Evolutionary conservation across 208 protist species (phyloP), one percentile per base, ranked within the genome.

Genomic region (Trypanosoma platydactyli): DNA sequence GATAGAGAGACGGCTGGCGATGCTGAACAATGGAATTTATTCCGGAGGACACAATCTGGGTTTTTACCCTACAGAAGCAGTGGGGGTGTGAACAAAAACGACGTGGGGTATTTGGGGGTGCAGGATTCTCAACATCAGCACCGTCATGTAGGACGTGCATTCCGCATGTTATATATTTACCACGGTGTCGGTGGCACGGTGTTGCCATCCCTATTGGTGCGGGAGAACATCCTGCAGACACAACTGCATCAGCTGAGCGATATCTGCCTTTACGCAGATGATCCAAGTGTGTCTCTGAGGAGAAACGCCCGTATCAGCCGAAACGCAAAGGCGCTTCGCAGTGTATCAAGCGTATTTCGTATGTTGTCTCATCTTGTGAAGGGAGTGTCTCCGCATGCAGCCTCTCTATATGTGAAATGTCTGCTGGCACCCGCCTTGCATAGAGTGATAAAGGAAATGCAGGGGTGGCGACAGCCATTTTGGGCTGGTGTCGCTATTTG

Each of bases 401-500:
- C 68, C 0, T 46, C 33, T 4, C 40, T 67, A 0, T 86, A 79
- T 42, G 58, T 62, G n/a, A 18, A 42, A 15, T 40, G 69, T 42
- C 48, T 86, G 45, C 29, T 86, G 1, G 63, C 44, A 18, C 76
- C 80, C 5, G 66, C 75, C 35, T 64, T 86, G 57, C 33, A 64
- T 29, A 51, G 70, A 64, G 55, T 68, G 16, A 53, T 86, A 22
- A 35, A 41, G 29, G 41, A 27, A 1, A 53, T 86, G 53, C 74
- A 80, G 46, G 20, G 5, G 2, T 38, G 50, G 1, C 42, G 78
- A 27, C 72, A 80, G 48, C 79, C 82, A 0, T 84, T 94, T 62
- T 88, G 81, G 84, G 84, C 84, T 15, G 88, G 84, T 15, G 51
- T 91, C 18, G 75, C 68, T 1, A 60, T 82, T 20, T 94, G 88